Base-by-base conservation (phyloP, 192 early-diverging fungal genomes). In the Geosiphon pyriformis region DNA sequence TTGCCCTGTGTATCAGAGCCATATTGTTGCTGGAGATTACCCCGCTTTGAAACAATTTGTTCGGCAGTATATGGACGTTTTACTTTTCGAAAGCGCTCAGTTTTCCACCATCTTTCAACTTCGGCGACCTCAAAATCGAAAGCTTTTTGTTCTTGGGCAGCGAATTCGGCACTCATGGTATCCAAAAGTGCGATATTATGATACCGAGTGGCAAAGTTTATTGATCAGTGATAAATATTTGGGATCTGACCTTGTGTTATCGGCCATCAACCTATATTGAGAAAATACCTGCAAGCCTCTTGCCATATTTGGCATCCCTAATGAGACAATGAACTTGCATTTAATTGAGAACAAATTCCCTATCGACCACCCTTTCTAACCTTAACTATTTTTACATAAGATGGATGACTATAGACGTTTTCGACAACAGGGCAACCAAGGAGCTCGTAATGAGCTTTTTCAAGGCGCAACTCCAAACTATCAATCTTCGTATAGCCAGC, bases 51-150 rank as follows among this genome's bases (percentile, higher is more conserved):
- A 35, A 90, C 93, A 48, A 98, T 88, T 72, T 84, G 81, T 68
- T 90, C 88, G 30, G 65, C 65, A 30, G 53, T 56, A 82, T 96
- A 98, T 23, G 95, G 94, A 26, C 95, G 87, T 22, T 82, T 82
- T 69, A 92, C 84, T 59, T 86, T 80, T 42, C 78, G 70, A 87
- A 96, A 98, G 42, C 96, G 90, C 12, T 84, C 79, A 53, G 83
- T 83, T 59, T 81, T 73, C 93, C 93, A 98, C 92, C 93, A 94
- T 65, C 80, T 70, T 77, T 94, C 89, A 76, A 98, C 86, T 64
- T 87, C 82, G 32, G 77, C 80, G 55, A 93, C 91, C 70, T 98
- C 88, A 54, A 81, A 66, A 59, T 89, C 82, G 84, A 95, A 95
- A 47, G 62, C 70, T 57, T 77, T 78, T 76, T 90, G 77, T 76